Base-by-base conservation (phyloP, 176 grass and related monocot species). In the Zoysia pacifica region DNA sequence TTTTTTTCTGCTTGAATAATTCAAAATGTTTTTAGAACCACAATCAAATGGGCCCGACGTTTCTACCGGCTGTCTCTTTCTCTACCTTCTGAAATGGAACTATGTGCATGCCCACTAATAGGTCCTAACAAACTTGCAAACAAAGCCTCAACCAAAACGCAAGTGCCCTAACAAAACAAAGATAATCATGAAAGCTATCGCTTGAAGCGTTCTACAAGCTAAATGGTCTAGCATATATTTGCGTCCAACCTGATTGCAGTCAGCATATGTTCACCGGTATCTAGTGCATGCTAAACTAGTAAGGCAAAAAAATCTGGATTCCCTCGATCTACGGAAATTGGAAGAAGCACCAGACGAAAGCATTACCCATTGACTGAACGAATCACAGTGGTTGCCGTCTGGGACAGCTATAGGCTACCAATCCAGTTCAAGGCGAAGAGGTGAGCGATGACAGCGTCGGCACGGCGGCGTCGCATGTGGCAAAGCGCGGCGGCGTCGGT, bases 331-430 rank as follows among this genome's bases (percentile, higher is more conserved):
- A 9, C 40, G 11, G 43, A 70, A 18, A 66, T 42, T 6, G 13
- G 13, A 7, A 51, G 5, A 65, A 56, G 55, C 67, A 73, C 12
- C 12, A 1, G 82, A 12, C 78, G 46, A 73, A 78, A 69, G 53
- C 18, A 86, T 87, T 80, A 98, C 96, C 88, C 96, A 93, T 95
- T 98, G 62, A 92, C 96, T 28, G 28, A 28, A 28, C 28, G 28
- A 28, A 28, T 28, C 28, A 28, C 28, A 28, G 28, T 28, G 28
- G 28, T 28, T 28, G 28, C 28, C 28, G 28, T 28, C 28, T 28
- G 28, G 28, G 28, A 28, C 28, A 28, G 28, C 28, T 28, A 0
- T 28, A 28, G 28, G 28, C 28, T 28, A 28, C 28, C 28, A 28
- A 28, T 28, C 28, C 0, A 28, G 28, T 28, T 28, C 28, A 28